phyloP scores from a whole-genome alignment of 208 protist species.

The Acanthamoeba rhysodes region DNA sequence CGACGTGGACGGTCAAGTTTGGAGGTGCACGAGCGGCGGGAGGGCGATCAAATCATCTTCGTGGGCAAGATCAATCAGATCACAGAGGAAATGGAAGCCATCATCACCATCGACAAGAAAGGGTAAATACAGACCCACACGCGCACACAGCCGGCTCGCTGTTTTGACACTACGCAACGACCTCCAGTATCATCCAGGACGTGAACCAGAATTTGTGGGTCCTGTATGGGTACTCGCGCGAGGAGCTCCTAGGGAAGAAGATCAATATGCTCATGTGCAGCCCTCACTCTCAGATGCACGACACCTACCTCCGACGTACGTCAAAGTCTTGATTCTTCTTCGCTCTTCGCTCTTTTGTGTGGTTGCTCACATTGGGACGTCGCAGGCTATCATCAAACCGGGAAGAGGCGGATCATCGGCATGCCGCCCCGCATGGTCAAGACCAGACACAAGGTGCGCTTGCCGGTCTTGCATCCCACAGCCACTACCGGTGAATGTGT shows the following conservation, averaged over 20 bases:
- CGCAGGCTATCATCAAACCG: constrained; percentile 68
- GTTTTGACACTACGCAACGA: neutral
- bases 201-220: constrained; percentile 73
- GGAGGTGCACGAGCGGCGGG: constrained; percentile 58
- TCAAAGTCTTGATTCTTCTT: neutral
- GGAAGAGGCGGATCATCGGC: constrained; percentile 62
- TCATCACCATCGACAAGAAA: constrained; percentile 74
- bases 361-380: neutral
- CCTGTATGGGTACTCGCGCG: constrained; percentile 60
- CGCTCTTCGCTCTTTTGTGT: neutral
- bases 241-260: constrained; percentile 72
- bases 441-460: constrained; percentile 21
- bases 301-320: constrained; percentile 70
- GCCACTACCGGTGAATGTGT: no score
- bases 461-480: no score
- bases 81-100: constrained; percentile 72
- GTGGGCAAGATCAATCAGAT: constrained; percentile 76
- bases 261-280: constrained; percentile 73
- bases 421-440: constrained; percentile 70
- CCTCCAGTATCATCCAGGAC: constrained; percentile 59
- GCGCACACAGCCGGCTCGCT: neutral
- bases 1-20: neutral
- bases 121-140: neutral
- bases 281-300: constrained; percentile 64
- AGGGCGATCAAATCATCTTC: constrained; percentile 33